phyloP scores from a whole-genome alignment of 2,329 filamentous ascomycete species.

The Aspergillus sp. region DNA sequence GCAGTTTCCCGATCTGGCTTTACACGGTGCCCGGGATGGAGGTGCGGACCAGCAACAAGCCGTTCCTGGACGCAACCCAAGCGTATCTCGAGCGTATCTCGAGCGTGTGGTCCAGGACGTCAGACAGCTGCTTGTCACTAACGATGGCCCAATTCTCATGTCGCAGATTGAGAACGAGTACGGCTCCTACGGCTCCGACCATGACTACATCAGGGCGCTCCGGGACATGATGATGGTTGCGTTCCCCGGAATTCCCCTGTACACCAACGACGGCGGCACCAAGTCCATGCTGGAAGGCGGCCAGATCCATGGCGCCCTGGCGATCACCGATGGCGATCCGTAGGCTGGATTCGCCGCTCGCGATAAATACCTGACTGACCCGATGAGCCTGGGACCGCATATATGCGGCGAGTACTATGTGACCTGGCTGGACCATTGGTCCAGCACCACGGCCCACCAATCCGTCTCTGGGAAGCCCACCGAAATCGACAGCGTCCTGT shows the following conservation, averaged over 20 bases:
- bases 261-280: constrained; percentile 42
- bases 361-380: constrained; percentile 36
- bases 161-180: constrained; percentile 46
- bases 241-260: constrained; percentile 36
- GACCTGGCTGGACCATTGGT: constrained; percentile 39
- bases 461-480: constrained; percentile 4
- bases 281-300: constrained; percentile 38
- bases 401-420: constrained; percentile 45
- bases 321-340: constrained; percentile 40
- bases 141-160: constrained; percentile 42
- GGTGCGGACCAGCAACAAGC: not conserved
- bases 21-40: constrained; percentile 31
- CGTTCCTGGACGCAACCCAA: not conserved
- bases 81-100: not conserved
- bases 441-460: constrained; percentile 6
- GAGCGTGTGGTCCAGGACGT: too few species aligned
- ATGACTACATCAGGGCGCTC: constrained; percentile 35
- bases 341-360: constrained; percentile 32
- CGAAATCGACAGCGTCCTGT: constrained; percentile 2
- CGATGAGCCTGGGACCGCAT: constrained; percentile 33
- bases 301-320: constrained; percentile 36
- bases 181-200: constrained; percentile 40
- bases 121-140: constrained; percentile 27
- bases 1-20: constrained; percentile 41
- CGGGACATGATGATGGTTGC: constrained; percentile 34